Evolutionary conservation across 2,329 filamentous ascomycete species (phyloP).

Genomic region (Phoma sp.): DNA sequence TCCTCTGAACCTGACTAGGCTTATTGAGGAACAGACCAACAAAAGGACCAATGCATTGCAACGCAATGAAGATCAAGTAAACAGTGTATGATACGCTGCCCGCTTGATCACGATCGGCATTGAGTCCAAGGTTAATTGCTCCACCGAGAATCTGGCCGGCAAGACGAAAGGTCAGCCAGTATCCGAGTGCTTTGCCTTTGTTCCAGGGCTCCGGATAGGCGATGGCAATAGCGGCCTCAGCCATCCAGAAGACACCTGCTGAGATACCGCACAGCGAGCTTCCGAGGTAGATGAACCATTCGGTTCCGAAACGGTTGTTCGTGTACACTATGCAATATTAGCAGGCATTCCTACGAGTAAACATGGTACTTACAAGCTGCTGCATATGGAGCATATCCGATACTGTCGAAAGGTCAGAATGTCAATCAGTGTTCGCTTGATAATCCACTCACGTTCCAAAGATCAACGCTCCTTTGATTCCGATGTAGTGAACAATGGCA

Average conservation of each 20-base stretch:
- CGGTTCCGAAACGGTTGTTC: slow-evolving; percentile 72
- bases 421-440: neutral
- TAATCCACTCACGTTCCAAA: slow-evolving; percentile 64
- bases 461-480: slow-evolving; percentile 74
- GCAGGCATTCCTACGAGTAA: neutral
- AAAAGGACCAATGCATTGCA: slow-evolving; percentile 71
- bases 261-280: slow-evolving; percentile 73
- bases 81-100: slow-evolving; percentile 74
- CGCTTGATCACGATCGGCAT: slow-evolving; percentile 61
- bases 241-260: slow-evolving; percentile 77
- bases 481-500: slow-evolving; percentile 69
- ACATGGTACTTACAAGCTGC: slow-evolving; percentile 55
- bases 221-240: slow-evolving; percentile 75
- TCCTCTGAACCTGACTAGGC: slow-evolving; percentile 68
- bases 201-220: slow-evolving; percentile 71
- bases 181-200: slow-evolving; percentile 59
- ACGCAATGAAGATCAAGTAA: slow-evolving; percentile 72
- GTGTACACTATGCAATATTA: slow-evolving; percentile 56
- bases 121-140: slow-evolving; percentile 73
- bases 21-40: slow-evolving; percentile 67
- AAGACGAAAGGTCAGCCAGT: slow-evolving; percentile 70
- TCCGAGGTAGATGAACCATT: slow-evolving; percentile 73
- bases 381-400: slow-evolving; percentile 74
- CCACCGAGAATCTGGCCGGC: slow-evolving; percentile 74
- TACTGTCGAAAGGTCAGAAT: slow-evolving; percentile 34